Percentiles rank a stretch among this genome's conserved stretches.
phyloP scores from a whole-genome alignment of 2,329 filamentous ascomycete species.

The Pseudohalonectria lignicola region DNA sequence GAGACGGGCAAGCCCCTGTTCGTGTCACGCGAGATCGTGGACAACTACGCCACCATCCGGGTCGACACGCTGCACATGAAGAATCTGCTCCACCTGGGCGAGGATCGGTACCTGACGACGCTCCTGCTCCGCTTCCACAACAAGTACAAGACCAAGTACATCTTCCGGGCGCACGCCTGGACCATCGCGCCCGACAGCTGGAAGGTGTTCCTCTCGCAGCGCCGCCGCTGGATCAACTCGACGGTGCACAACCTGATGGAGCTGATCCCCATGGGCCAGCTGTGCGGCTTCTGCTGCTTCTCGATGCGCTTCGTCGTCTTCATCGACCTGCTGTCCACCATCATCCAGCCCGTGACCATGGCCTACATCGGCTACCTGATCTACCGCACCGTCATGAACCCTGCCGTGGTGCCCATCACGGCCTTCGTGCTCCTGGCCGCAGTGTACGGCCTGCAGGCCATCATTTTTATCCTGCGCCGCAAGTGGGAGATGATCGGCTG shows the following conservation, averaged over 20 bases:
- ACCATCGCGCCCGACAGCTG: conserved; percentile 94
- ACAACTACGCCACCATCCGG: conserved; percentile 81
- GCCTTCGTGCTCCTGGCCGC: conserved; percentile 84
- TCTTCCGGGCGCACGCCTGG: conserved; percentile 85
- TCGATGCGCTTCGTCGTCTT: conserved; percentile 99
- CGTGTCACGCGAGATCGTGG: conserved; percentile 83
- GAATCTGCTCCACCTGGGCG: conserved; percentile 90
- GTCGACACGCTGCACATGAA: conserved; percentile 99
- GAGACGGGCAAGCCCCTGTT: conserved; percentile 94
- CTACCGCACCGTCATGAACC: conserved; percentile 53
- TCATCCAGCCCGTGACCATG: conserved; percentile 84
- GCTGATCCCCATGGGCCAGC: conserved; percentile 82
- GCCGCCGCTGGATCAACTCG: conserved; percentile 99
- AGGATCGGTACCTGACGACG: conserved; percentile 95
- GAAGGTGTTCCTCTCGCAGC: conserved; percentile 91
- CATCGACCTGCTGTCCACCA: conserved; percentile 79
- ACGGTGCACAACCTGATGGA: conserved; percentile 97
- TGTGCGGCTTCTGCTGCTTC: conserved; percentile 99
- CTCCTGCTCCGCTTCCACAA: conserved; percentile 84
- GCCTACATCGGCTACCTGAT: conserved; percentile 87
- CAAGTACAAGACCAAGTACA: conserved; percentile 98
- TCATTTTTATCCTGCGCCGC: conserved; percentile 91
- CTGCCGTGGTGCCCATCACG: conserved; percentile 63
- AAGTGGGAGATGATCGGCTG: conserved; percentile 99
- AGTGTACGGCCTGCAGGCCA: conserved; percentile 94